Percentiles rank a stretch among this genome's conserved stretches.
Evolutionary conservation across 75 land plant species (phyloP).

Genomic region (Cupressus sempervirens): DNA sequence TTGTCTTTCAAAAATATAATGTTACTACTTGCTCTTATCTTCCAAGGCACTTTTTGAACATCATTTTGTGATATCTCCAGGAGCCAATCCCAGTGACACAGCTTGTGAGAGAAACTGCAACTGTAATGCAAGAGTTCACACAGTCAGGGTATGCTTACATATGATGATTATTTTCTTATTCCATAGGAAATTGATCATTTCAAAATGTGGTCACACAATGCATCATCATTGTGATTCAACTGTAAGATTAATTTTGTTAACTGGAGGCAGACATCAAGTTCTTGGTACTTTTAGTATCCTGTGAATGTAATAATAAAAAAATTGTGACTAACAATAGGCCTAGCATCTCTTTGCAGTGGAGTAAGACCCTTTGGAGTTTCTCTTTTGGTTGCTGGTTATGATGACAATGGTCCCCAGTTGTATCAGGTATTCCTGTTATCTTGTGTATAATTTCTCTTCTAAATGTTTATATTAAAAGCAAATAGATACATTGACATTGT

Average conservation of each 20-base stretch:
- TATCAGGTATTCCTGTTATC: constrained; percentile 54
- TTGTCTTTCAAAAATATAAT: not conserved
- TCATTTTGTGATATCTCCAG: constrained; percentile 27
- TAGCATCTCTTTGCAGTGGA: constrained; percentile 54
- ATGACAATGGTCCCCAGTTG: constrained; percentile 97
- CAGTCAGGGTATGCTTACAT: constrained; percentile 82
- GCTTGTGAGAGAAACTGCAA: constrained; percentile 94
- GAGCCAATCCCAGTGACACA: constrained; percentile 95
- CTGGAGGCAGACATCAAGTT: not conserved
- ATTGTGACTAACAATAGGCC: constrained; percentile 10
- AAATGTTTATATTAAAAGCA: not conserved
- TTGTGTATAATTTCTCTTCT: not conserved
- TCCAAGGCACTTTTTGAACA: not conserved
- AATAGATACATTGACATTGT: not conserved
- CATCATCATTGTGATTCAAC: not conserved
- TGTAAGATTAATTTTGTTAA: not conserved
- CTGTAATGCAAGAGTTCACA: constrained; percentile 99
- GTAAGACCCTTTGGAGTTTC: constrained; percentile 99
- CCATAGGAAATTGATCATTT: not conserved
- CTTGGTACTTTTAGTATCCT: not conserved
- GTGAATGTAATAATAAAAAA: not conserved
- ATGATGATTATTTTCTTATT: not conserved
- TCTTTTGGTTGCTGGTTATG: constrained; percentile 90
- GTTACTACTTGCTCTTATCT: not conserved
- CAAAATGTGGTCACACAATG: not conserved